Base-by-base conservation (phyloP, 768 basidiomycete species). In the Trichaptum fuscoviolaceum region DNA sequence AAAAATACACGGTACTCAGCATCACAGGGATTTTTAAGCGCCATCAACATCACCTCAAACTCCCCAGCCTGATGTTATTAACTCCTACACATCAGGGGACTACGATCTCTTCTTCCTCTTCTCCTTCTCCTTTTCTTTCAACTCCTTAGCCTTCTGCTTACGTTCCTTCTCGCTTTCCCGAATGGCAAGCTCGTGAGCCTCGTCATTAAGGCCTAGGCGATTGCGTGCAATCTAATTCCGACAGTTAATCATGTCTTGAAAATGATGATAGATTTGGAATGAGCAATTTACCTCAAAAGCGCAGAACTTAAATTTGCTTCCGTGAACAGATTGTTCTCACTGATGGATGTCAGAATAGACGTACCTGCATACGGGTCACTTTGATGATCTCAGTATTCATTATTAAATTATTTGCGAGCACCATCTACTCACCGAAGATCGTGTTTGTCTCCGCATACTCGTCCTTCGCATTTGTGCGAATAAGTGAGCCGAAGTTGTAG, bases 401-500 rank as follows among this genome's bases (percentile, higher is more conserved):
- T 26, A 72, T 65, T 64, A 57, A 60, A 64, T 10, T 15, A 25
- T 24, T 30, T 25, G 24, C 62, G 18, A 25, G 67, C 67, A 60
- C 58, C 61, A 9, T 17, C 58, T 9, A 74, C 84, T 23, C 73
- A 92, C 95, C 96, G 73, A 99, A 95, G 69, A 98, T 96, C 7
- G 95, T 92, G 79, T 99, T 99, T 35, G 82, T 84, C 81, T 99
- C 91, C 12, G 85, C 87, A 76, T 99, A 99, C 74, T 96, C 94
- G 65, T 85, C 82, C 62, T 79, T 81, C 42, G 90, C 84, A 72
- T 97, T 86, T 61, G 85, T 89, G 63, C 97, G 86, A 69, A 99
- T 90, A 70, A 99, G 81, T 1, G 93, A 98, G 23, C 97, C 97
- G 78, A 98, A 98, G 83, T 99, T 99, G 79, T 91, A 93, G 70